phyloP scores from a whole-genome alignment of 1,284 basidiomycete species.

The Moniliella sp. region DNA sequence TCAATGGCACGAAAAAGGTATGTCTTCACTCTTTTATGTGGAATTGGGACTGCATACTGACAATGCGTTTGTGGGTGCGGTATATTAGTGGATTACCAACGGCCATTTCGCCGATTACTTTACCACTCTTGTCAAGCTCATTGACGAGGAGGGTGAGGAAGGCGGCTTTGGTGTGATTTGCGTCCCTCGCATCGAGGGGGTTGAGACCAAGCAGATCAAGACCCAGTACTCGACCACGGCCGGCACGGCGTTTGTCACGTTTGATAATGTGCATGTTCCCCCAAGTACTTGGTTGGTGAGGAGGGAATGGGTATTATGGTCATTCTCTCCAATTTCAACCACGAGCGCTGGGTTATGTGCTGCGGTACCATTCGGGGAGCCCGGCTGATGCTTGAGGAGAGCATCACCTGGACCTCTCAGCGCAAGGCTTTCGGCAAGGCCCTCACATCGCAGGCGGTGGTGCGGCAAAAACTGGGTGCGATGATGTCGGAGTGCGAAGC shows the following conservation, averaged over 20 bases:
- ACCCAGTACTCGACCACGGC: conserved; percentile 28
- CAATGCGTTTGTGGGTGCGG: no score
- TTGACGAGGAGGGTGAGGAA: conserved; percentile 32
- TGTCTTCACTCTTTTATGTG: no score
- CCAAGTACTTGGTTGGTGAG: conserved; percentile 2
- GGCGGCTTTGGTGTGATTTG: conserved; percentile 31
- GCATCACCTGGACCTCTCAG: conserved; percentile 2
- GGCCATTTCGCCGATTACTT: conserved; percentile 5
- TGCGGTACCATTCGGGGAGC: conserved; percentile 2
- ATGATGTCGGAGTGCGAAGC: conserved; percentile 3
- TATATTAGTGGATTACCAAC: no score
- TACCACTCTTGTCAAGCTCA: conserved; percentile 33
- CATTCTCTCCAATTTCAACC: conserved; percentile 5
- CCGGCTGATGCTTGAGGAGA: conserved; percentile 3
- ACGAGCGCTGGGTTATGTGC: conserved; percentile 2
- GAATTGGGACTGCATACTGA: no score
- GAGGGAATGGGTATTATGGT: conserved; percentile 4
- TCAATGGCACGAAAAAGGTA: conserved; percentile 34
- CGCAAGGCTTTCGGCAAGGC: conserved; percentile 3
- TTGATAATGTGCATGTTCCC: conserved; percentile 25
- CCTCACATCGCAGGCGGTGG: conserved; percentile 3
- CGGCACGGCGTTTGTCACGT: conserved; percentile 32
- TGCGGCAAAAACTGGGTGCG: conserved; percentile 3
- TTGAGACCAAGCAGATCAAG: conserved; percentile 14
- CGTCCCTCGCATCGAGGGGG: conserved; percentile 12